Conservation (phyloP, 2,329 filamentous ascomycete genomes). For the Colletotrichum lini region DNA sequence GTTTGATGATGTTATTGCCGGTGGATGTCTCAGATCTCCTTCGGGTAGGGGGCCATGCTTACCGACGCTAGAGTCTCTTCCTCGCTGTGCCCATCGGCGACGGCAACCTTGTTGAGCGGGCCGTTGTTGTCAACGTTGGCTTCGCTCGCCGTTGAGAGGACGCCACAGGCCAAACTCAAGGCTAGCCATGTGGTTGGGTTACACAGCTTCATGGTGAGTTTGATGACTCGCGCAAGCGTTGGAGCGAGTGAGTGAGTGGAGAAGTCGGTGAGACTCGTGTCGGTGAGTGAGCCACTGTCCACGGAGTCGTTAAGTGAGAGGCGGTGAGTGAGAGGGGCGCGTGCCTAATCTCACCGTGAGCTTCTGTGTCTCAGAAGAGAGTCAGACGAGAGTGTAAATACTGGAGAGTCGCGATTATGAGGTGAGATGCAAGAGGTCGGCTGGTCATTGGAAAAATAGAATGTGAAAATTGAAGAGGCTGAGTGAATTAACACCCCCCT, state of each 20-base stretch:
- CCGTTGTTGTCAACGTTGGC: fast-evolving
- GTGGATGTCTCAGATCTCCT: background rate
- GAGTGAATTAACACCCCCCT: background rate
- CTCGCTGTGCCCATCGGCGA: background rate
- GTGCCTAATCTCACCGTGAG: background rate
- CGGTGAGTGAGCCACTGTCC: background rate
- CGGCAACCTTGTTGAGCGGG: background rate
- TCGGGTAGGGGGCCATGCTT: background rate
- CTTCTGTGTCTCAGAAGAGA: too few relatives aligned
- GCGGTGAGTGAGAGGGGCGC: background rate
- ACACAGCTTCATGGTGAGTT: constrained; percentile 20
- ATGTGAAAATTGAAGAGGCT: background rate
- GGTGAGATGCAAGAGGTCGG: background rate
- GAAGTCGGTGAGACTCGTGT: background rate
- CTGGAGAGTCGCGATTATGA: background rate
- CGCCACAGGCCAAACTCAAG: background rate
- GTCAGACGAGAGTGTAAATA: background rate
- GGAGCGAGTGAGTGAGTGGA: background rate
- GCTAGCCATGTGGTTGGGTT: background rate
- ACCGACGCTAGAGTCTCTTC: constrained; percentile 21
- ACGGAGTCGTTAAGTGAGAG: background rate
- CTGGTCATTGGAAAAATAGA: background rate
- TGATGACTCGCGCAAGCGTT: background rate
- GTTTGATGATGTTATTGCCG: too few relatives aligned
- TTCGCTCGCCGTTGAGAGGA: background rate